Base-by-base conservation (phyloP, 768 basidiomycete genomes). In the Termitomyces sp. region DNA sequence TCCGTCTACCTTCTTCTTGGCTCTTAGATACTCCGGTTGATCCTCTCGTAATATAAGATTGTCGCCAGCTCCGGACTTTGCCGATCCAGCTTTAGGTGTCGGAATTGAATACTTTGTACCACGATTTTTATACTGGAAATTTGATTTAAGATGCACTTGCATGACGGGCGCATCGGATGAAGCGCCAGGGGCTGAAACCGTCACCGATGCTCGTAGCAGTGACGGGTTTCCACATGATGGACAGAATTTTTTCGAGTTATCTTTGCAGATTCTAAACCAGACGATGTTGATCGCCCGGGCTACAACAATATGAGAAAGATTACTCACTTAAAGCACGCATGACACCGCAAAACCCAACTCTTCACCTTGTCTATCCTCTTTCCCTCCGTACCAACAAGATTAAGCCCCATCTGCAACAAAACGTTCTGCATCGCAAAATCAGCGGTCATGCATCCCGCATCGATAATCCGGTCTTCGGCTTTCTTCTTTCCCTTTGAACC, bases 381-480 rank as follows among this genome's bases (percentile, higher is more conserved):
- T 5, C 97, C 97, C 60, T 94, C 93, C 7, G 90, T 81, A 9
- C 94, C 87, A 11, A 99, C 86, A 30, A 98, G 78, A 59, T 87
- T 89, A 60, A 99, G 72, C 0, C 90, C 90, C 90, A 98, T 94
- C 70, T 97, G 95, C 50, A 99, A 71, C 60, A 96, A 72, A 21
- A 98, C 92, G 65, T 99, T 99, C 72, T 99, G 97, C 86, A 99
- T 97, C 17, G 97, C 97, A 70, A 94, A 98, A 80, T 99, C 97
- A 21, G 91, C 91, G 9, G 97, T 98, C 90, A 98, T 94, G 68
- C 95, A 97, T 17, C 94, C 97, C 5, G 82, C 84, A 52, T 77
- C 78, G 46, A 96, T 64, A 0, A 62, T 40, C 45, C 76, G 73
- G 17, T 76, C 69, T 42, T 75, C 66, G 11, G 50, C 50, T 49